Percentiles rank a stretch among this genome's conserved stretches.
These are phyloP conservation scores for Gliomastix tumulicola DNA, from an alignment of 2,329 filamentous ascomycete genomes.

Conservation along the genomic window DNA sequence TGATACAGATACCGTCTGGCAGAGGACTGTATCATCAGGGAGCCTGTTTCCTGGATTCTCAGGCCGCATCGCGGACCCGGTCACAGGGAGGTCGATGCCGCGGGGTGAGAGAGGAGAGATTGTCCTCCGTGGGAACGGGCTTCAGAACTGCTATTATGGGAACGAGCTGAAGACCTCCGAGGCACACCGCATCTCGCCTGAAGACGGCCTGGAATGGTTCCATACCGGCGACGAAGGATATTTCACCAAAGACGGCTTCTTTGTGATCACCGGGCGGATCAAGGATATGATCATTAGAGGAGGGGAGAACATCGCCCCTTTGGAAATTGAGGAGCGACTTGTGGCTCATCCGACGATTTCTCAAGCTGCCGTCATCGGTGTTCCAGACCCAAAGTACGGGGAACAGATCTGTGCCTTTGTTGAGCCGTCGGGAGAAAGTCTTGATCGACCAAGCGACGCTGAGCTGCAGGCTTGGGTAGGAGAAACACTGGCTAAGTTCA, in stretches of 20 bases:
- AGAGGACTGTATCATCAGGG: constrained; percentile 55
- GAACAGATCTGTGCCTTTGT: constrained; percentile 71
- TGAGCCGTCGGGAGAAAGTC: no score
- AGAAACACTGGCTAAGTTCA: not conserved
- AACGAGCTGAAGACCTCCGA: constrained; percentile 29
- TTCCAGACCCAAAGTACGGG: constrained; percentile 69
- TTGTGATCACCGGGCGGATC: constrained; percentile 73
- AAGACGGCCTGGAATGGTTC: constrained; percentile 61
- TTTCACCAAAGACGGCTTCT: constrained; percentile 70
- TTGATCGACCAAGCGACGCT: no score
- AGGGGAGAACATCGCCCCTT: constrained; percentile 81
- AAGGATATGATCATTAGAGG: constrained; percentile 86
- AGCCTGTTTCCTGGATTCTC: constrained; percentile 51
- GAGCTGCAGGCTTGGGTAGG: not conserved
- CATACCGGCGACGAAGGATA: constrained; percentile 74
- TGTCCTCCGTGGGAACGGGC: constrained; percentile 54
- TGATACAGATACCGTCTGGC: no score
- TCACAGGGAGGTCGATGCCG: constrained; percentile 43
- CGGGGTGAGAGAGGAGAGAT: constrained; percentile 54
- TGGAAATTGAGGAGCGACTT: constrained; percentile 77
- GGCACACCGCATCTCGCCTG: constrained; percentile 15
- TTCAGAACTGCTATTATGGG: constrained; percentile 57
- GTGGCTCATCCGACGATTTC: constrained; percentile 58
- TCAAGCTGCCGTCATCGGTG: constrained; percentile 69
- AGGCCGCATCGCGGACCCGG: constrained; percentile 55